Conservation (phyloP, 176 grass and related monocot genomes). For the Ensete ventricosum region DNA sequence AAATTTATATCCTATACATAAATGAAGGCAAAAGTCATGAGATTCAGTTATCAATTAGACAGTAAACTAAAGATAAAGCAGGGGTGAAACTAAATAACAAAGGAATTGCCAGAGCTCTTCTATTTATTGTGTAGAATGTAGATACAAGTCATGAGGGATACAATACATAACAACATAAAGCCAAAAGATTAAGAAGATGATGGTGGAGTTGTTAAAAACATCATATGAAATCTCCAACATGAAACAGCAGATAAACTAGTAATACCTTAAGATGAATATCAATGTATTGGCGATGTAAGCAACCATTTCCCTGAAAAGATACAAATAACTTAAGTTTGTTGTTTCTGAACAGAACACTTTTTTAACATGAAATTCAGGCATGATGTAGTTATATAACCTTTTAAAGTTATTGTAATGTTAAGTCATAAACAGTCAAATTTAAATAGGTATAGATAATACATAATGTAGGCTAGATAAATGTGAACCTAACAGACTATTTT, state of each 20-base stretch:
- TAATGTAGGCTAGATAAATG: neutral
- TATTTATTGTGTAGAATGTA: neutral
- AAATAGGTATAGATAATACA: neutral
- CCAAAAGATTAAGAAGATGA: neutral
- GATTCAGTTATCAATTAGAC: too few relatives aligned
- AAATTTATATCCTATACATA: too few relatives aligned
- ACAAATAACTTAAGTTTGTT: neutral
- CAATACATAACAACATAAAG: neutral
- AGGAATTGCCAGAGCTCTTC: neutral
- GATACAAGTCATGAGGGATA: neutral
- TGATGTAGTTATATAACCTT: neutral
- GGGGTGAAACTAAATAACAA: neutral
- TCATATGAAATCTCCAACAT: neutral
- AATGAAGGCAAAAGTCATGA: too few relatives aligned
- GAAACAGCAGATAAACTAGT: slow-evolving; percentile 3
- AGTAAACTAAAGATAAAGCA: too few relatives aligned
- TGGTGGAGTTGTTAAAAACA: neutral
- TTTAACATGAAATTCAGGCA: neutral
- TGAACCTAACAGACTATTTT: neutral
- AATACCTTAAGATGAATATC: slow-evolving; percentile 96
- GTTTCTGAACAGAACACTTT: neutral
- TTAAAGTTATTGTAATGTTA: neutral
- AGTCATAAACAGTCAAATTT: neutral
- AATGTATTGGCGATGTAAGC: slow-evolving; percentile 94
- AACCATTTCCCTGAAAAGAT: slow-evolving; percentile 90